A percentile compares a stretch with the other conserved stretches of the same genome.
phyloP scores from a whole-genome alignment of 1,284 basidiomycete species.

The Fistulinella cinereoalba region DNA sequence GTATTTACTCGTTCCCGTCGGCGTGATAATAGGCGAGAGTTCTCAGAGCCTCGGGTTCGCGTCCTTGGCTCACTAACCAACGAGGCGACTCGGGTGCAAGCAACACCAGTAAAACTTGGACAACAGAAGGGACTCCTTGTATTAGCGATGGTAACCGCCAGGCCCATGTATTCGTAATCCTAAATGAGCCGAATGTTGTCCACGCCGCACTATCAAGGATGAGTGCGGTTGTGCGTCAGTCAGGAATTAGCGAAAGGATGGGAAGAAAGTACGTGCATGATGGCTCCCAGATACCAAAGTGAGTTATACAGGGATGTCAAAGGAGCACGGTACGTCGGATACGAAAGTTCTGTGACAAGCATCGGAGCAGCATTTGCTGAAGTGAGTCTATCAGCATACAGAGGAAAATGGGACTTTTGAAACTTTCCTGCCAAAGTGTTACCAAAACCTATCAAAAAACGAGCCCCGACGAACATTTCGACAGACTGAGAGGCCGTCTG shows the following conservation, averaged over 20 bases:
- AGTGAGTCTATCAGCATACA: neutral
- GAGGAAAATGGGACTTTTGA: neutral
- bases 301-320: conserved; percentile 75
- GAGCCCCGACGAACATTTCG: conserved; percentile 79
- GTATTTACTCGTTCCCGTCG: conserved; percentile 53
- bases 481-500: conserved; percentile 72
- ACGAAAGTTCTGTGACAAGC: conserved; percentile 74
- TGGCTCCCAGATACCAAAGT: conserved; percentile 76
- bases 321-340: conserved; percentile 72
- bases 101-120: conserved; percentile 60
- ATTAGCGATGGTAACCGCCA: conserved; percentile 74
- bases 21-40: conserved; percentile 73
- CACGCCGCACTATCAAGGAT: conserved; percentile 57
- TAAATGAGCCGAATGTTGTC: conserved; percentile 73
- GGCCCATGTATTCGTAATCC: conserved; percentile 63
- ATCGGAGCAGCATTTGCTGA: conserved; percentile 68
- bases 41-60: conserved; percentile 56
- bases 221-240: neutral
- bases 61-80: conserved; percentile 66
- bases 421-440: conserved; percentile 63
- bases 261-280: conserved; percentile 45
- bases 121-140: conserved; percentile 62
- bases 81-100: conserved; percentile 72
- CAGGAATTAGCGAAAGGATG: neutral
- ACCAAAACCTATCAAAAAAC: conserved; percentile 80